Conservation (phyloP, 2,329 filamentous ascomycete species). For the Paraphaeosphaeria sporulosa region DNA sequence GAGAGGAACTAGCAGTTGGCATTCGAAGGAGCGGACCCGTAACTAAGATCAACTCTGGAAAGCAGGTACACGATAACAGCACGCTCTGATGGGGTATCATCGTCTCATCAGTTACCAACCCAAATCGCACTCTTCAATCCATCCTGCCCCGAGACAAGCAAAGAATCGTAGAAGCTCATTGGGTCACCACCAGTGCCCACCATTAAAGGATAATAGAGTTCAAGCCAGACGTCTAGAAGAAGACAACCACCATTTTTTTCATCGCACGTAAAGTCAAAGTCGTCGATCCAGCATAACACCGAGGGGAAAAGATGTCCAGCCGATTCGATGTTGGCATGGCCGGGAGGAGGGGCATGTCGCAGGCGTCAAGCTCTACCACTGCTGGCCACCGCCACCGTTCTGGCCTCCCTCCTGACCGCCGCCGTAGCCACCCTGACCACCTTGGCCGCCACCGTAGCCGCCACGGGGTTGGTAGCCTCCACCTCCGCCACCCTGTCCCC, state of each 20-base stretch:
- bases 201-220: slow-evolving; percentile 29
- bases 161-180: slow-evolving; percentile 37
- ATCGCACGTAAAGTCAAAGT: slow-evolving; percentile 1
- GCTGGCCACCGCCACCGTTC: slow-evolving; percentile 34
- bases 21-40: slow-evolving; percentile 25
- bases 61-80: slow-evolving; percentile 36
- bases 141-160: slow-evolving; percentile 32
- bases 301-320: slow-evolving; percentile 7
- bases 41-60: slow-evolving; percentile 31
- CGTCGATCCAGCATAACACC: slow-evolving; percentile 6
- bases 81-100: slow-evolving; percentile 51
- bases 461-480: slow-evolving; percentile 29
- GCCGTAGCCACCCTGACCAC: slow-evolving; percentile 31
- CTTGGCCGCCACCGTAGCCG: slow-evolving; percentile 32
- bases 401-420: slow-evolving; percentile 37
- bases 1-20: slow-evolving; percentile 13
- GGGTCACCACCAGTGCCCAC: slow-evolving; percentile 35
- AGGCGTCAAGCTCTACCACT: slow-evolving; percentile 38
- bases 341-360: not conserved
- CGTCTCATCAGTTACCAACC: slow-evolving; percentile 47
- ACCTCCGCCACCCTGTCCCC: slow-evolving; percentile 34
- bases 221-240: slow-evolving; percentile 32
- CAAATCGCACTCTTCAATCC: slow-evolving; percentile 34
- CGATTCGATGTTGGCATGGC: slow-evolving; percentile 8
- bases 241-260: slow-evolving; percentile 23